Percentiles rank a stretch among this genome's conserved stretches.
Conservation (phyloP, 2,329 filamentous ascomycete species). For the Pestalotiopsis sp. region DNA sequence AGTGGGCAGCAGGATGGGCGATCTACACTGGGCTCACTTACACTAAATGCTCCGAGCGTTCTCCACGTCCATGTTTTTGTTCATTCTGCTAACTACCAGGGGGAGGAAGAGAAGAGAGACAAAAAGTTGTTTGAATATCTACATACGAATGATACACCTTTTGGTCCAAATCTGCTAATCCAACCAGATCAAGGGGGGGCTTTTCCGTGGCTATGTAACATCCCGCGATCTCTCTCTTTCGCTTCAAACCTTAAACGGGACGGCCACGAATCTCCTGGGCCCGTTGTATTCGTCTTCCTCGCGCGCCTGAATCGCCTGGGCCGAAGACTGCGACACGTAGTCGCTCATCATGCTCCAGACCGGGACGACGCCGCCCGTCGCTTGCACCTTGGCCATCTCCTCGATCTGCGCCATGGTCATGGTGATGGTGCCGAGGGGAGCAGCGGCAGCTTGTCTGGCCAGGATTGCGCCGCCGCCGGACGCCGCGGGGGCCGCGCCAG, state of each 20-base stretch:
- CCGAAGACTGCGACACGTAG: background rate
- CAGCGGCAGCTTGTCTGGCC: slow-evolving; percentile 3
- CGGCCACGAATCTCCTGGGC: background rate
- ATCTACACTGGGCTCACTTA: too few relatives aligned
- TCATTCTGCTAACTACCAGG: background rate
- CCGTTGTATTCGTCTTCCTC: background rate
- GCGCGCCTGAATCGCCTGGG: background rate
- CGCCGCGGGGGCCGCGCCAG: background rate
- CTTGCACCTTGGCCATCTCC: slow-evolving; percentile 1
- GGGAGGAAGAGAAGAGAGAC: background rate
- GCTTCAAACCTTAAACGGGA: background rate
- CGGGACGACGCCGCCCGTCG: background rate
- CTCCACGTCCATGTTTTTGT: too few relatives aligned
- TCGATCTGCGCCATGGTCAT: slow-evolving; percentile 9
- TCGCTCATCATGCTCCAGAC: slow-evolving; percentile 11
- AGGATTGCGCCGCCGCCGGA: background rate
- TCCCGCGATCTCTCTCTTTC: background rate
- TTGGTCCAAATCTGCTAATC: background rate
- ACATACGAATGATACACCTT: background rate
- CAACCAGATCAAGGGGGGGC: background rate
- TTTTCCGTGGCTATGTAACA: background rate
- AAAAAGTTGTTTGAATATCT: background rate
- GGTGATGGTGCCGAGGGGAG: background rate
- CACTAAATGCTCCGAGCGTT: too few relatives aligned
- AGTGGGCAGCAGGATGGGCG: too few relatives aligned